phyloP scores from a whole-genome alignment of 306 rosid species.

The Astragalus membranaceus region DNA sequence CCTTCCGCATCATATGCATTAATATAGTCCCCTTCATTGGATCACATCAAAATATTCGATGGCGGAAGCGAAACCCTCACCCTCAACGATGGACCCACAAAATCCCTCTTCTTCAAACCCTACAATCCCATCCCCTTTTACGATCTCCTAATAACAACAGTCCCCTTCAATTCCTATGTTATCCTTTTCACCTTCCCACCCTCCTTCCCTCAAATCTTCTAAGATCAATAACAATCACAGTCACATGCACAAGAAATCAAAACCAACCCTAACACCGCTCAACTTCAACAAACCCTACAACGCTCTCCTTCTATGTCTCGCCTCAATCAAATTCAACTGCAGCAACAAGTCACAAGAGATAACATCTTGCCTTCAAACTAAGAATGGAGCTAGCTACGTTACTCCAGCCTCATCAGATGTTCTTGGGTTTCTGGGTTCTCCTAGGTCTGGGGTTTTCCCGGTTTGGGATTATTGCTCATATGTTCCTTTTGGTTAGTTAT shows the following conservation, averaged over 20 bases:
- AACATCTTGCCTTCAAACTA: too few species aligned
- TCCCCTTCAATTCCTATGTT: conserved; percentile 19
- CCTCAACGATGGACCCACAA: conserved; percentile 2
- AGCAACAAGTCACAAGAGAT: conserved; percentile 55
- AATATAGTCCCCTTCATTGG: too few species aligned
- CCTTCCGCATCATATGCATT: too few species aligned
- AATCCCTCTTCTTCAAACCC: conserved; percentile 6
- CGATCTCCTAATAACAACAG: conserved; percentile 11
- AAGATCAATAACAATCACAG: conserved; percentile 28
- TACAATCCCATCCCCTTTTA: too few species aligned
- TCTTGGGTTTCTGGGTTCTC: too few species aligned
- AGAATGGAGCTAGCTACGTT: too few species aligned
- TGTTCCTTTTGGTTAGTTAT: too few species aligned
- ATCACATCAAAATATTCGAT: background rate
- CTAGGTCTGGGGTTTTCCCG: too few species aligned
- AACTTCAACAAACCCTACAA: conserved; percentile 54
- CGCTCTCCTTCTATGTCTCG: conserved; percentile 54
- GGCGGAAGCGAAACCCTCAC: conserved; percentile 17
- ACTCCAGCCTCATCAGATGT: too few species aligned
- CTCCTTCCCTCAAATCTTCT: conserved; percentile 6
- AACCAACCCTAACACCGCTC: conserved; percentile 32
- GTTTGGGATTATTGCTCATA: too few species aligned
- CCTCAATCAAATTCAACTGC: conserved; percentile 61
- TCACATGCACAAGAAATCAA: conserved; percentile 36
- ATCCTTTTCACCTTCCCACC: background rate